phyloP scores from a whole-genome alignment of 2,329 filamentous ascomycete species.

The Pyrenophora graminea region DNA sequence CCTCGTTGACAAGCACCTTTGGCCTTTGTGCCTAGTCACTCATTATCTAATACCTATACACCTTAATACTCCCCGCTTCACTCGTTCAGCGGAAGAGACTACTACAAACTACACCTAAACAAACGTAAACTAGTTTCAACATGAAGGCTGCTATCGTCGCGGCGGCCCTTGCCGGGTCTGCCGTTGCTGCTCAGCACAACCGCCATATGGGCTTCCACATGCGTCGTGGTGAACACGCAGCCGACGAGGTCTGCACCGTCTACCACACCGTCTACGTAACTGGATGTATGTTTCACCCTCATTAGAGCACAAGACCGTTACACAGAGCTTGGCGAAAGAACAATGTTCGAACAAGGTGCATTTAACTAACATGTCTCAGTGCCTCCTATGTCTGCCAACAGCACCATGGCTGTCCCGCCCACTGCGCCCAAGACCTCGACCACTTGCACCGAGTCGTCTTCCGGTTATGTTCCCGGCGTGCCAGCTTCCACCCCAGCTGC shows the following conservation, averaged over 20 bases:
- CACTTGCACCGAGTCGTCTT: constrained; percentile 69
- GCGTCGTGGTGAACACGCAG: constrained; percentile 52
- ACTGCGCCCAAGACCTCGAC: constrained; percentile 70
- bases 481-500: constrained; percentile 16
- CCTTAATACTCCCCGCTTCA: constrained; percentile 67
- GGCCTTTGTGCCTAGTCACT: constrained; percentile 45
- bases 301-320: neutral
- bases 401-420: constrained; percentile 30
- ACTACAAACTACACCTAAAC: constrained; percentile 22
- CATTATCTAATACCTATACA: constrained; percentile 35
- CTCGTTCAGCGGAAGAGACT: constrained; percentile 77
- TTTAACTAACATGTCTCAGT: constrained; percentile 24
- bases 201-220: constrained; percentile 65
- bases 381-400: constrained; percentile 32
- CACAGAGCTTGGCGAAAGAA: neutral
- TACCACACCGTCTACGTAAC: constrained; percentile 61
- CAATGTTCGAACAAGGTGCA: neutral
- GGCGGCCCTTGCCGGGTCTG: constrained; percentile 59
- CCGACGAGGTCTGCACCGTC: constrained; percentile 72
- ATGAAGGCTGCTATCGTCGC: constrained; percentile 77
- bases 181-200: constrained; percentile 65
- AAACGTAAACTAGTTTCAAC: constrained; percentile 50
- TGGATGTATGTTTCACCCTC: constrained; percentile 52
- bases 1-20: constrained; percentile 39
- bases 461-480: constrained; percentile 48